phyloP scores from a whole-genome alignment of 2,329 filamentous ascomycete species.

The Leptographium lundbergii region DNA sequence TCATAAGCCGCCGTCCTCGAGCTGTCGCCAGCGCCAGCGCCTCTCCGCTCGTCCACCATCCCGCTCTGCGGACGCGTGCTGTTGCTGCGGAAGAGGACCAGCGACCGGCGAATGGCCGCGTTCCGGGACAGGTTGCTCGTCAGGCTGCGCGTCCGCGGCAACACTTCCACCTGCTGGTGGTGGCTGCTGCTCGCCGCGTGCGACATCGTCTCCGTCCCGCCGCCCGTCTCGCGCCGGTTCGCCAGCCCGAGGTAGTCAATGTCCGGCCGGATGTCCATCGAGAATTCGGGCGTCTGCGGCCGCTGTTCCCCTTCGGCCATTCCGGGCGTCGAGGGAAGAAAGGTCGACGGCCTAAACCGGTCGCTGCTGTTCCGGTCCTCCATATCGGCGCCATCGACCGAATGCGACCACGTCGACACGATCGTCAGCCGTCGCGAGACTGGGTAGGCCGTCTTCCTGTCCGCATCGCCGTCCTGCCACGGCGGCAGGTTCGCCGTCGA shows the following conservation, averaged over 20 bases:
- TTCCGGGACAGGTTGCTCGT: constrained; percentile 19
- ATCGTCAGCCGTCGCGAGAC: not conserved
- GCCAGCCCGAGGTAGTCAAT: constrained; percentile 40
- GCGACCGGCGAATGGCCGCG: constrained; percentile 20
- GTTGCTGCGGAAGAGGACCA: constrained; percentile 18
- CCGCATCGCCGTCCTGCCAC: constrained; percentile 24
- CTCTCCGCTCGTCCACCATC: not conserved
- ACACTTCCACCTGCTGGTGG: not conserved
- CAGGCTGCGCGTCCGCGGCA: constrained; percentile 16
- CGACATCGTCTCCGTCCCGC: constrained; percentile 4
- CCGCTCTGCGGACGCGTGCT: not conserved
- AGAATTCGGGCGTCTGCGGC: not conserved
- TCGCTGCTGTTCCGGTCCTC: not conserved
- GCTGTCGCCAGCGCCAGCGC: not conserved
- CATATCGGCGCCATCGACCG: not conserved
- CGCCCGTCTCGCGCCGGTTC: constrained; percentile 16
- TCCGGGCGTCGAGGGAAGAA: not conserved
- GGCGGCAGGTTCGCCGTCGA: constrained; percentile 30
- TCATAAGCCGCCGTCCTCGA: not conserved
- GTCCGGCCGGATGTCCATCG: constrained; percentile 37
- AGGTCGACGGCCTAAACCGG: too few species aligned
- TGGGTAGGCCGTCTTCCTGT: not conserved
- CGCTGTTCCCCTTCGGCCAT: not conserved
- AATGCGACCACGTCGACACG: not conserved
- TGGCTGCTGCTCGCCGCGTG: not conserved